Conservation (phyloP, 2,329 filamentous ascomycete genomes). For the Verticillium klebahnii region DNA sequence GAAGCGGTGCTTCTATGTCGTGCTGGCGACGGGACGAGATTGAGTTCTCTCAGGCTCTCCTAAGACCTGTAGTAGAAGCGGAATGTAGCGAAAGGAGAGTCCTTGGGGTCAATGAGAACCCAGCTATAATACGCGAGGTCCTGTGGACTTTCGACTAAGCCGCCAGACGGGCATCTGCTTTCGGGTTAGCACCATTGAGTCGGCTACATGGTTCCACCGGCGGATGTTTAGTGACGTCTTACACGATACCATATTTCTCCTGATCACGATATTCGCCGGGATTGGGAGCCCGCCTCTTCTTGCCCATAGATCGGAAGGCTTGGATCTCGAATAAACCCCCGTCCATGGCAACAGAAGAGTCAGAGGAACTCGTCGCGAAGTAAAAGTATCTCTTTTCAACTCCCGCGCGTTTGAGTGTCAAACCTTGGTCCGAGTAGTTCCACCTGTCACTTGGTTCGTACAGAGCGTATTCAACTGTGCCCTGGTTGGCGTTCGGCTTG, state of each 20-base stretch:
- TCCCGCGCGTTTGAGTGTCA: constrained; percentile 28
- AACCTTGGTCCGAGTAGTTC: constrained; percentile 31
- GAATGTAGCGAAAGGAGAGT: constrained; percentile 48
- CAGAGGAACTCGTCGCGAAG: constrained; percentile 29
- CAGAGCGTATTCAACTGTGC: constrained; percentile 40
- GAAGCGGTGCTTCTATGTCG: neutral
- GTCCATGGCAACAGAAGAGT: constrained; percentile 36
- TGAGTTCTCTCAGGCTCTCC: constrained; percentile 41
- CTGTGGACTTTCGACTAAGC: constrained; percentile 46
- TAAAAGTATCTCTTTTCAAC: constrained; percentile 47
- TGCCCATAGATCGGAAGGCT: constrained; percentile 46
- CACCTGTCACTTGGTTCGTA: constrained; percentile 42
- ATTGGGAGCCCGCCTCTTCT: constrained; percentile 35
- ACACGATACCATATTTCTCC: constrained; percentile 49
- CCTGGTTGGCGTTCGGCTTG: constrained; percentile 18
- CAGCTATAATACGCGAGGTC: constrained; percentile 49
- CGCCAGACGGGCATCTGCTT: constrained; percentile 45
- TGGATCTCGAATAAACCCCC: constrained; percentile 52
- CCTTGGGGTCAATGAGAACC: constrained; percentile 43
- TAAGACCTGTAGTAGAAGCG: constrained; percentile 53
- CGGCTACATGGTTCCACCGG: neutral
- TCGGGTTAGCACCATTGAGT: neutral
- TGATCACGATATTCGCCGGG: constrained; percentile 40
- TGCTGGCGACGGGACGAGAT: constrained; percentile 34
- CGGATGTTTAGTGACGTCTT: constrained; percentile 16